A percentile compares a stretch with the other conserved stretches of the same genome.
phyloP scores from a whole-genome alignment of 169 alveolate species.

The Plasmodium coatneyi region DNA sequence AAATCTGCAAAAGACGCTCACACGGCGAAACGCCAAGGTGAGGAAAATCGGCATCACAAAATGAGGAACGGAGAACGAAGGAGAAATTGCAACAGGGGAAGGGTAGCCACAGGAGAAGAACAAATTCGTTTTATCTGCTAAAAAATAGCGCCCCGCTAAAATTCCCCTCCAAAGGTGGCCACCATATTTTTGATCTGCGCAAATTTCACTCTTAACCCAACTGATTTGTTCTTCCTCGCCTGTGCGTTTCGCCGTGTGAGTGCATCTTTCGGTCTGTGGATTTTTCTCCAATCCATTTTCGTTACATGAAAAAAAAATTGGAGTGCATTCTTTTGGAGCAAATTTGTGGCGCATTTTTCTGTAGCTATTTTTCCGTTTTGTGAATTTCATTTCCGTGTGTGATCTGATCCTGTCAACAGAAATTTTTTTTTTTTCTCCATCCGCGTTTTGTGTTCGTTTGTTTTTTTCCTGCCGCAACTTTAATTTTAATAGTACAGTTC shows the following conservation, averaged over 20 bases:
- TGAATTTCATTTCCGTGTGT: neutral
- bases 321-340: neutral
- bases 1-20: neutral
- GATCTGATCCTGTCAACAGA: neutral
- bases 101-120: neutral
- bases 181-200: neutral
- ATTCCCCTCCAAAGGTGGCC: neutral
- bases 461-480: neutral
- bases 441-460: neutral
- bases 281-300: neutral
- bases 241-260: neutral
- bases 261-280: neutral
- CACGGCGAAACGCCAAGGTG: neutral
- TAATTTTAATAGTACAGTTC: neutral
- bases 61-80: neutral
- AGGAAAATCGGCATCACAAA: neutral
- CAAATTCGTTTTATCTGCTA: neutral
- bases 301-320: neutral
- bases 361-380: neutral
- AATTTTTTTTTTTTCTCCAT: neutral
- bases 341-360: neutral
- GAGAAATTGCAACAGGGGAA: neutral
- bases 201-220: neutral
- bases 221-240: neutral
- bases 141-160: neutral